Evolutionary conservation across 116 monocot genomes (phyloP).

Genomic region (Papilionanthe hybrid): DNA sequence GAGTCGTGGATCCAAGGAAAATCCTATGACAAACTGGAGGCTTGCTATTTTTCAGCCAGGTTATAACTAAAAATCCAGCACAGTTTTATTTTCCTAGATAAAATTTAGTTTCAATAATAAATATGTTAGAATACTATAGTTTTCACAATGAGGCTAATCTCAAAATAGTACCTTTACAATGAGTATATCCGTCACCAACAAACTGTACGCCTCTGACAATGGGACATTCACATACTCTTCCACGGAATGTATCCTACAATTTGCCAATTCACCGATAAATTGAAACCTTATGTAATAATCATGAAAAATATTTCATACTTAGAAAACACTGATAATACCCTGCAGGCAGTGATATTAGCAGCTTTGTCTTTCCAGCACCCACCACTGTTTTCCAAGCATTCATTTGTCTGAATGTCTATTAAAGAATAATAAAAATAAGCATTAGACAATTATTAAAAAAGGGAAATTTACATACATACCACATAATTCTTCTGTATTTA

Average conservation of each 20-base stretch:
- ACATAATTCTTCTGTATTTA: too few species aligned
- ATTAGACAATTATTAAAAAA: not conserved
- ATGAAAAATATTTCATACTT: not conserved
- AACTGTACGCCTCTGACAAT: constrained; percentile 78
- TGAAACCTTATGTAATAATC: not conserved
- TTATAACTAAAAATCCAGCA: not conserved
- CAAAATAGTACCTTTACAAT: constrained; percentile 71
- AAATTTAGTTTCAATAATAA: constrained; percentile 17
- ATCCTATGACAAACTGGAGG: not conserved
- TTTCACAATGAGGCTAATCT: not conserved
- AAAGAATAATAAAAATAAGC: not conserved
- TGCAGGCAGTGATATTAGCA: constrained; percentile 86
- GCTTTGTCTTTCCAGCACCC: constrained; percentile 88
- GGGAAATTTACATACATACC: too few species aligned
- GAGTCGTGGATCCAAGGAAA: not conserved
- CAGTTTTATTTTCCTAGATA: not conserved
- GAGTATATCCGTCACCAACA: constrained; percentile 87
- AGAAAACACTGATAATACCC: constrained; percentile 28
- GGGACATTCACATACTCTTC: constrained; percentile 91
- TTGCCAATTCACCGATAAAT: not conserved
- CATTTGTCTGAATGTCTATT: constrained; percentile 71
- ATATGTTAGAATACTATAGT: constrained; percentile 21
- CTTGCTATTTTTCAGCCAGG: not conserved
- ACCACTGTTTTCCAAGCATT: constrained; percentile 82
- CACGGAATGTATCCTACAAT: constrained; percentile 89